Conservation (phyloP, 495 filamentous ascomycete species). For the Aspergillus haitiensis region DNA sequence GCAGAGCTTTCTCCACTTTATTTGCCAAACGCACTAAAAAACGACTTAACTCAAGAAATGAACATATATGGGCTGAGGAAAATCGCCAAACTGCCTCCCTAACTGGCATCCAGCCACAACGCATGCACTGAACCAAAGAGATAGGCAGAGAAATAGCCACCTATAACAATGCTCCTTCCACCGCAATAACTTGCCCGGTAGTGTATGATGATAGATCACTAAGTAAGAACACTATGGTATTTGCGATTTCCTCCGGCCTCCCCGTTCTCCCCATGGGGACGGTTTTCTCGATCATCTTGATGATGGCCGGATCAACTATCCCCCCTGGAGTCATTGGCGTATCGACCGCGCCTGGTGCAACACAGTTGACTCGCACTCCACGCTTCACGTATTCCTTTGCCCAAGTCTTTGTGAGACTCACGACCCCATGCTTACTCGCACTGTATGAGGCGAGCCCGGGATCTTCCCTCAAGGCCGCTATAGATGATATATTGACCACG, state of each 20-base stretch:
- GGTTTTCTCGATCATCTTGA: constrained; percentile 5
- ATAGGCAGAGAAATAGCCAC: not conserved
- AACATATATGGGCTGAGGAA: too few species aligned
- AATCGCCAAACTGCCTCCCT: too few species aligned
- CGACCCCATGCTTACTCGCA: constrained; percentile 5
- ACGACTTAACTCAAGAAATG: too few species aligned
- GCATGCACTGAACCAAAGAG: too few species aligned
- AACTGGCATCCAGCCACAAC: too few species aligned
- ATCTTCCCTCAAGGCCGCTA: not conserved
- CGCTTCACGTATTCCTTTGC: constrained; percentile 2
- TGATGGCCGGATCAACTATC: not conserved
- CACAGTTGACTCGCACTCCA: constrained; percentile 4
- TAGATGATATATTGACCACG: constrained; percentile 3
- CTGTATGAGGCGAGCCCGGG: not conserved
- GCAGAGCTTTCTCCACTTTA: too few species aligned
- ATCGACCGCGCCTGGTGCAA: constrained; percentile 1
- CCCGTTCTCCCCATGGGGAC: constrained; percentile 19
- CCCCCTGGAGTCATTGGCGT: not conserved
- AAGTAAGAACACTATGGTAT: constrained; percentile 19
- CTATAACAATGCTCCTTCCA: constrained; percentile 11
- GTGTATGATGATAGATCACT: constrained; percentile 16
- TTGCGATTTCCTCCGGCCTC: constrained; percentile 19
- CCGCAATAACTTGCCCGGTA: constrained; percentile 18
- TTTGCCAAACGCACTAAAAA: too few species aligned
- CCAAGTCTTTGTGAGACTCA: constrained; percentile 3